Base-by-base conservation (phyloP, 2,329 filamentous ascomycete species). In the Aspergillus unguis region DNA sequence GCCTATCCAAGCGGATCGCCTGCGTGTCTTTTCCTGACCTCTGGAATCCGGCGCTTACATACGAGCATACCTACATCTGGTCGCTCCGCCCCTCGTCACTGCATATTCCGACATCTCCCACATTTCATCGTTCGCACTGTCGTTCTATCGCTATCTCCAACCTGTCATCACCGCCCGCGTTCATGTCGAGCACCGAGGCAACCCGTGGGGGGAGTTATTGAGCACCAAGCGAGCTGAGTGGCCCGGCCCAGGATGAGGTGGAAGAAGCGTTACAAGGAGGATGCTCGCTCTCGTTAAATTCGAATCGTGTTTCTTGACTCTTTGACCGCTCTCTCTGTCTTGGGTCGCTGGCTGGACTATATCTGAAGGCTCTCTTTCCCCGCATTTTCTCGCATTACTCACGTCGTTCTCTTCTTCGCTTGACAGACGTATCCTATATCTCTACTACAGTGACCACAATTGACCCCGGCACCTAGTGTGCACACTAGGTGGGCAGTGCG, bases 231-330 rank as follows among this genome's bases (percentile, higher is more conserved):
- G 55, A 50, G 51, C 56, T 56, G 17, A 17, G 17, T 17, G 60
- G 58, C 49, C 55, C 57, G 55, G 62, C 64, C 64, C 71, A 74
- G 72, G 65, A 74, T 74, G 72, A 67, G 70, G 71, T 71, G 68
- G 71, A 70, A 69, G 65, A 75, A 73, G 72, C 70, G 71, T 53
- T 69, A 66, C 58, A 74, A 71, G 65, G 63, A 68, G 64, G 64
- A 71, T 71, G 68, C 66, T 68, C 68, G 65, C 69, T 69, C 66
- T 64, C 62, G 64, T 64, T 58, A 53, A 62, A 54, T 59, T 58
- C 58, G 62, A 55, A 63, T 52, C 58, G 56, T 62, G 58, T 55
- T 52, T 58, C 49, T 62, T 47, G 58, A 52, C 58, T 59, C 54
- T 55, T 50, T 54, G 55, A 59, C 58, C 50, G 50, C 55, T 52